phyloP scores from a whole-genome alignment of 345 rosid genomes.

The Lagerstroemia speciosa region DNA sequence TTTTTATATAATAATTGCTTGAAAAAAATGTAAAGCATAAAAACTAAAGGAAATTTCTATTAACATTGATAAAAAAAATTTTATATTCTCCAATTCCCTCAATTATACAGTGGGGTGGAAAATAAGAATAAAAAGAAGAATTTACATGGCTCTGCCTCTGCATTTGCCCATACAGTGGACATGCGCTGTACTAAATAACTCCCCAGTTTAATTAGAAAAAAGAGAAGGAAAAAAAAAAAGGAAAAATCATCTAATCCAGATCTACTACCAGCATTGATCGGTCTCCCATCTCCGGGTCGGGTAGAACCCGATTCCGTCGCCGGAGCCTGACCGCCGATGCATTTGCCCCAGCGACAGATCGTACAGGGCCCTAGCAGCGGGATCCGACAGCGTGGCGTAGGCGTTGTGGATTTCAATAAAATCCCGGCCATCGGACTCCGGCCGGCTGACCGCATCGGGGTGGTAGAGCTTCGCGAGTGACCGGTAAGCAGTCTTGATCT shows the following conservation, averaged over 20 bases:
- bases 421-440: conserved; percentile 12
- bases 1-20: too few species aligned
- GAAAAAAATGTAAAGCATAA: too few species aligned
- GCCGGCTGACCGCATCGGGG: conserved; percentile 13
- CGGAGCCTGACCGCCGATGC: not conserved
- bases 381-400: conserved; percentile 22
- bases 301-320: not conserved
- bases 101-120: too few species aligned
- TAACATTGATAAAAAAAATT: too few species aligned
- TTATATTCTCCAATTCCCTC: too few species aligned
- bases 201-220: not conserved
- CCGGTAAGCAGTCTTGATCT: conserved; percentile 67
- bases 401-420: conserved; percentile 25
- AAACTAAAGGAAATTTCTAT: too few species aligned
- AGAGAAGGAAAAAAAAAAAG: not conserved
- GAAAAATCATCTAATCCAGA: not conserved
- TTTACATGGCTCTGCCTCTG: not conserved
- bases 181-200: not conserved
- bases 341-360: conserved; percentile 14
- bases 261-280: conserved; percentile 23
- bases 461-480: conserved; percentile 23
- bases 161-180: too few species aligned
- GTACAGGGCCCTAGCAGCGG: conserved; percentile 19
- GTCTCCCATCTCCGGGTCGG: conserved; percentile 20
- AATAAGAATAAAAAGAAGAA: not conserved